Evolutionary conservation across 75 land plant genomes (phyloP).

Genomic region (Selaginella tamariscina): DNA sequence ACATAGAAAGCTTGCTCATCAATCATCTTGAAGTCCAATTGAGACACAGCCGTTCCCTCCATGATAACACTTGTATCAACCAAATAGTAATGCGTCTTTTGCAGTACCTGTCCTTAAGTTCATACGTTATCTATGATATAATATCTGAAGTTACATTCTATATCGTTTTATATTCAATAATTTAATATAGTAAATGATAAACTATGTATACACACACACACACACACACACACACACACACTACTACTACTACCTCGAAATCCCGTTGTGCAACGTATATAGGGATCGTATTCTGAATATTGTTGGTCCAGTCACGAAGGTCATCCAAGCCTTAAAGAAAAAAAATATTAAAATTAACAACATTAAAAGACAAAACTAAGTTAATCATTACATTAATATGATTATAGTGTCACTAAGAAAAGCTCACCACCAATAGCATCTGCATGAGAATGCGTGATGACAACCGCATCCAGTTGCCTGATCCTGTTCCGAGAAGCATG

Average conservation of each 20-base stretch:
- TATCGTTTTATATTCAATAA: too few relatives aligned
- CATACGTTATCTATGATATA: too few relatives aligned
- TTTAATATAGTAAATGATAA: too few relatives aligned
- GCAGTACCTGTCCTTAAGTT: slow-evolving; percentile 1
- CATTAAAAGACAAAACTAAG: too few relatives aligned
- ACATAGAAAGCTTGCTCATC: slow-evolving; percentile 9
- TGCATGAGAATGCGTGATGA: slow-evolving; percentile 98
- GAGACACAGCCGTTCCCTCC: neutral
- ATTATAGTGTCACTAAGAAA: neutral
- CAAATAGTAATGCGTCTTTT: slow-evolving; percentile 1
- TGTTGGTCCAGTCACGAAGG: slow-evolving; percentile 14
- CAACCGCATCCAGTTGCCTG: slow-evolving; percentile 79
- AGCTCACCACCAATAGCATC: slow-evolving; percentile 94
- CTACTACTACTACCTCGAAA: slow-evolving; percentile 48
- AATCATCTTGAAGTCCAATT: slow-evolving; percentile 1
- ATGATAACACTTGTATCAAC: slow-evolving; percentile 1
- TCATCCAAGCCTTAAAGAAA: slow-evolving; percentile 76
- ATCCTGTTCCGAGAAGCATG: slow-evolving; percentile 46
- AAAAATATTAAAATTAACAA: too few relatives aligned
- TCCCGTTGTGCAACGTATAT: slow-evolving; percentile 81
- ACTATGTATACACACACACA: too few relatives aligned
- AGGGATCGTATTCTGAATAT: slow-evolving; percentile 38
- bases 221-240: too few relatives aligned
- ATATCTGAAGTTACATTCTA: too few relatives aligned
- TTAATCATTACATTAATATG: too few relatives aligned